Conservation (phyloP, 2,329 filamentous ascomycete genomes). For the Endocalyx cinctus region DNA sequence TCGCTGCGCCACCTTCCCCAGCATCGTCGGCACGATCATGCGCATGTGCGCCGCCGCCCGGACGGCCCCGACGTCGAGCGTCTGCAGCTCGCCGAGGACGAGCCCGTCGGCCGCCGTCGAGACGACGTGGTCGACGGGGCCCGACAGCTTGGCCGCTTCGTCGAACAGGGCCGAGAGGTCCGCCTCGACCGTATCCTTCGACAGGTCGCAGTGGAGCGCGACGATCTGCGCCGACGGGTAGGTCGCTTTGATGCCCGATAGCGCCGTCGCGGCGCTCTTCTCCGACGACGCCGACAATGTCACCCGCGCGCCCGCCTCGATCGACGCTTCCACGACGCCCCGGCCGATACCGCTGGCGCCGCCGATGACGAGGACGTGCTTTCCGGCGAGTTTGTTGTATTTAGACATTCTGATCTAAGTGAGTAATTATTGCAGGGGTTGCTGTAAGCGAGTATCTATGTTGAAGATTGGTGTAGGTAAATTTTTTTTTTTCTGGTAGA, state of each 20-base stretch:
- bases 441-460: not conserved
- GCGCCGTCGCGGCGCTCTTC: slow-evolving; percentile 14
- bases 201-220: slow-evolving; percentile 19
- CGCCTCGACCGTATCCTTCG: slow-evolving; percentile 14
- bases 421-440: not conserved
- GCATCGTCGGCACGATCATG: slow-evolving; percentile 26
- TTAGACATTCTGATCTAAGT: slow-evolving; percentile 18
- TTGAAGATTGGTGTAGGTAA: not conserved
- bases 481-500: not conserved
- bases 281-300: slow-evolving; percentile 18
- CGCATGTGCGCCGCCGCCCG: slow-evolving; percentile 24
- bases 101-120: slow-evolving; percentile 27
- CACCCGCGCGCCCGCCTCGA: slow-evolving; percentile 20
- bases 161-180: slow-evolving; percentile 19
- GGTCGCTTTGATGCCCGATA: slow-evolving; percentile 15
- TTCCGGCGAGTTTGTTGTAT: slow-evolving; percentile 26
- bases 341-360: slow-evolving; percentile 23
- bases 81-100: slow-evolving; percentile 11
- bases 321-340: slow-evolving; percentile 19
- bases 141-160: slow-evolving; percentile 5
- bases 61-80: slow-evolving; percentile 22
- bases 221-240: slow-evolving; percentile 4
- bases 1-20: slow-evolving; percentile 27
- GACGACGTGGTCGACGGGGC: slow-evolving; percentile 22
- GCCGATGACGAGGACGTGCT: slow-evolving; percentile 27